These are phyloP conservation scores for Salmacisia buchloeana DNA, from an alignment of 1,284 basidiomycete genomes.

Conservation along the genomic window DNA sequence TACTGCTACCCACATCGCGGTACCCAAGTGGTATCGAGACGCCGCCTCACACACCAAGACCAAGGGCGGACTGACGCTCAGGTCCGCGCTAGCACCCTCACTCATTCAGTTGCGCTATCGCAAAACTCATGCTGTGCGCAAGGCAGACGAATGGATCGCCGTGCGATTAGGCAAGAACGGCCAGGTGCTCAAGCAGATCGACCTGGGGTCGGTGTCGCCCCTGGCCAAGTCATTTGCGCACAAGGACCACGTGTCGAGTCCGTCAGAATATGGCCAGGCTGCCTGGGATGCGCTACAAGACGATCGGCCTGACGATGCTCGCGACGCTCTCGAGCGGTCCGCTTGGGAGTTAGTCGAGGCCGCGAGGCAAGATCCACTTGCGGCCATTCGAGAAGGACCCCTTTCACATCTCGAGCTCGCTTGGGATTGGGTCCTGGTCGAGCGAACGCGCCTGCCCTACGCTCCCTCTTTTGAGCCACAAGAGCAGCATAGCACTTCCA, in stretches of 20 bases:
- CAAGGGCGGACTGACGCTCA: conserved; percentile 17
- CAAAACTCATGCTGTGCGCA: neutral
- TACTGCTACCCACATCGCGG: neutral
- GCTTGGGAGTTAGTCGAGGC: conserved; percentile 23
- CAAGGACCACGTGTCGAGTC: neutral
- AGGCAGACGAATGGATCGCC: conserved; percentile 1
- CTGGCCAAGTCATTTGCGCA: conserved; percentile 7
- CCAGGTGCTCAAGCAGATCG: neutral
- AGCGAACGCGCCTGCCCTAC: conserved; percentile 19
- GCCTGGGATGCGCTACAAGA: conserved; percentile 15
- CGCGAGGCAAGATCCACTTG: conserved; percentile 10
- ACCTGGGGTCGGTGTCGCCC: neutral
- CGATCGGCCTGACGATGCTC: conserved; percentile 6
- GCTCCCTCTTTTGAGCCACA: neutral
- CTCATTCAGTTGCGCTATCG: conserved; percentile 22
- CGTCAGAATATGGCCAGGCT: conserved; percentile 10
- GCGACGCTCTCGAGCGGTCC: conserved; percentile 14
- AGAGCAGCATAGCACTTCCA: conserved; percentile 2
- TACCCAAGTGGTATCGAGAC: conserved; percentile 15
- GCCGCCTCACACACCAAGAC: conserved; percentile 11
- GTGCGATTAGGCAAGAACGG: neutral
- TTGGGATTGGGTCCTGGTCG: conserved; percentile 34
- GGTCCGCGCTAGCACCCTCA: conserved; percentile 24
- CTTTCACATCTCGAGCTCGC: conserved; percentile 25
- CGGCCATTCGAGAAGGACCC: conserved; percentile 14